Conservation (phyloP, 352 stramenopile genomes). For the Hyaloperonospora brassicae region DNA sequence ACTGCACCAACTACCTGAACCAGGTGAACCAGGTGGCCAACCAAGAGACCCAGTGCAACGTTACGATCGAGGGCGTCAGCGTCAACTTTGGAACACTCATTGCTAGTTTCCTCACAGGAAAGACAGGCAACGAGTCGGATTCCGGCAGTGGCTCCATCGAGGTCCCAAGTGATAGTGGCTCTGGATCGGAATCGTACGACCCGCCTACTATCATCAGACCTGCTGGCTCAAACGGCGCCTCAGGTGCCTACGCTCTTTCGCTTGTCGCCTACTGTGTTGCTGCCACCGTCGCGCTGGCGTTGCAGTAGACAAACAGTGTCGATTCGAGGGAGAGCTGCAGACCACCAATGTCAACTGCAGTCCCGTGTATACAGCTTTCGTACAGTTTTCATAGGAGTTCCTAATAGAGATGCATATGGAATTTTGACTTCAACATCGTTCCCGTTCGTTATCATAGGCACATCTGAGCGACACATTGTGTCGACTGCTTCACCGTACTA, state of each 20-base stretch:
- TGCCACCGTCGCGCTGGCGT: not conserved
- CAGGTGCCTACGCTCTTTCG: not conserved
- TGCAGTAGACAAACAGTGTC: not conserved
- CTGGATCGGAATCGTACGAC: not conserved
- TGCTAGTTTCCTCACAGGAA: conserved; percentile 38
- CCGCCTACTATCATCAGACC: not conserved
- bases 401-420: no score
- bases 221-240: not conserved
- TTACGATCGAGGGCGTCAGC: conserved; percentile 22
- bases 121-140: conserved; percentile 59
- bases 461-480: no score
- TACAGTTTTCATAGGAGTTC: not conserved
- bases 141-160: conserved; percentile 11
- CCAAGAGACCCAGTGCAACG: conserved; percentile 2
- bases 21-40: conserved; percentile 3
- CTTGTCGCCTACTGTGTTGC: not conserved
- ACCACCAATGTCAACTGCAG: no score
- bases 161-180: not conserved
- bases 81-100: conserved; percentile 43
- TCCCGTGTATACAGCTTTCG: not conserved
- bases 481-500: no score
- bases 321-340: no score
- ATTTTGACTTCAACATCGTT: no score
- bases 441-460: no score
- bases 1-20: conserved; percentile 1